These are phyloP conservation scores for Cucumis cinereus DNA, from an alignment of 306 rosid genomes.

Conservation along the genomic window DNA sequence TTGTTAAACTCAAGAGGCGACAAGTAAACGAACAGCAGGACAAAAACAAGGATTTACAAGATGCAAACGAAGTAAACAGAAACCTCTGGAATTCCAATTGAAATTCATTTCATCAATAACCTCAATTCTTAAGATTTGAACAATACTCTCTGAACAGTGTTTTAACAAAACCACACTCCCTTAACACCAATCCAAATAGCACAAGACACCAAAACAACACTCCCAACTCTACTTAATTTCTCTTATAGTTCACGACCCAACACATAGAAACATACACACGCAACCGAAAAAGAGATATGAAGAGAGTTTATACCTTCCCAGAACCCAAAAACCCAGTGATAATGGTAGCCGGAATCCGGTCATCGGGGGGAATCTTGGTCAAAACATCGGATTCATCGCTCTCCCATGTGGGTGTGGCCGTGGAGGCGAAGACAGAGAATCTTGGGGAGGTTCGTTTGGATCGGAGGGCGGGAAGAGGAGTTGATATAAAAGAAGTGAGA, in stretches of 20 bases:
- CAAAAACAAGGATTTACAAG: neutral
- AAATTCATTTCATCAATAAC: neutral
- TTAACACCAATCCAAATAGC: neutral
- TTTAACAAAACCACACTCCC: neutral
- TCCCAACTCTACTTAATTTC: neutral
- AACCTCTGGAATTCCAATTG: neutral
- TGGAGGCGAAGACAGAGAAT: slow-evolving; percentile 34
- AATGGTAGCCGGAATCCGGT: slow-evolving; percentile 80
- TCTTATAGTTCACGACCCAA: neutral
- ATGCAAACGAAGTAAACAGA: neutral
- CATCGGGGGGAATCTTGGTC: slow-evolving; percentile 58
- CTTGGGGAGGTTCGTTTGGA: slow-evolving; percentile 20
- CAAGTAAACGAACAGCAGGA: neutral
- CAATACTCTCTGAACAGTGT: neutral
- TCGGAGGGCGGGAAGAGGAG: slow-evolving; percentile 4
- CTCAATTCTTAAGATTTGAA: neutral
- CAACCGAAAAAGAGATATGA: neutral
- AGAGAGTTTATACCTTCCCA: slow-evolving; percentile 47
- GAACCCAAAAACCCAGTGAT: slow-evolving; percentile 93
- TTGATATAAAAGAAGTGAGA: slow-evolving; percentile 15
- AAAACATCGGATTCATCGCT: slow-evolving; percentile 40
- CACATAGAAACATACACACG: neutral
- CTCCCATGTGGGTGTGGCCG: slow-evolving; percentile 44
- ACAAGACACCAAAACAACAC: neutral
- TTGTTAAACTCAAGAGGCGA: neutral